Conservation (phyloP, 169 alveolate species). For the Cytauxzoon felis region DNA sequence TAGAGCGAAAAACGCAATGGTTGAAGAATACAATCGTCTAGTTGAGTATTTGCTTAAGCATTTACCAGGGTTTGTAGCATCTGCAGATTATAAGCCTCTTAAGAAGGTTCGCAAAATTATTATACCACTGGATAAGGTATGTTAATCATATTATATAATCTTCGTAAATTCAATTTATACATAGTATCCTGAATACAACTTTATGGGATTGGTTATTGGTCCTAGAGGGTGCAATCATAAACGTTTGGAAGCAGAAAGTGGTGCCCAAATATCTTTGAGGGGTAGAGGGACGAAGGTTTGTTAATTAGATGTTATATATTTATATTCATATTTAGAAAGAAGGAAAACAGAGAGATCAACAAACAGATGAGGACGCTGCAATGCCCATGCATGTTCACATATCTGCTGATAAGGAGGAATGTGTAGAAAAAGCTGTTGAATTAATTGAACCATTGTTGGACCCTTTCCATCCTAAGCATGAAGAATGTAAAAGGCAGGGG, state of each 20-base stretch:
- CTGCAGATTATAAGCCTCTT: slow-evolving; percentile 84
- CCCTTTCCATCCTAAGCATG: slow-evolving; percentile 84
- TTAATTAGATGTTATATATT: no score
- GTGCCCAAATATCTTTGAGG: slow-evolving; percentile 83
- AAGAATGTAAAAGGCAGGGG: slow-evolving; percentile 81
- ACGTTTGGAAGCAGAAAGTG: slow-evolving; percentile 86
- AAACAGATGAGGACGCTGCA: slow-evolving; percentile 83
- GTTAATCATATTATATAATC: neutral
- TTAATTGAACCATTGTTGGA: slow-evolving; percentile 82
- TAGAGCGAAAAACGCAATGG: slow-evolving; percentile 82
- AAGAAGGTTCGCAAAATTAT: slow-evolving; percentile 79
- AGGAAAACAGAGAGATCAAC: slow-evolving; percentile 85
- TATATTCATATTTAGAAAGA: no score
- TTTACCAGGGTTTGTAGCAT: slow-evolving; percentile 84
- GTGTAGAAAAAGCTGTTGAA: slow-evolving; percentile 78
- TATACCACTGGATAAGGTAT: slow-evolving; percentile 81
- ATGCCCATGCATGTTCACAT: slow-evolving; percentile 85
- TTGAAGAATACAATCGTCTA: slow-evolving; percentile 80
- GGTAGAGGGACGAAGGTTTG: slow-evolving; percentile 88
- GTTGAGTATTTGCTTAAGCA: slow-evolving; percentile 80
- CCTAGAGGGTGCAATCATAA: slow-evolving; percentile 93
- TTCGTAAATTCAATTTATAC: neutral
- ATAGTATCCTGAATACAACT: slow-evolving; percentile 87
- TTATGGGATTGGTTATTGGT: slow-evolving; percentile 92
- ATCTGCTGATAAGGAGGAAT: slow-evolving; percentile 77